Base-by-base conservation (phyloP, 2,329 filamentous ascomycete species). In the Nemania sp. region DNA sequence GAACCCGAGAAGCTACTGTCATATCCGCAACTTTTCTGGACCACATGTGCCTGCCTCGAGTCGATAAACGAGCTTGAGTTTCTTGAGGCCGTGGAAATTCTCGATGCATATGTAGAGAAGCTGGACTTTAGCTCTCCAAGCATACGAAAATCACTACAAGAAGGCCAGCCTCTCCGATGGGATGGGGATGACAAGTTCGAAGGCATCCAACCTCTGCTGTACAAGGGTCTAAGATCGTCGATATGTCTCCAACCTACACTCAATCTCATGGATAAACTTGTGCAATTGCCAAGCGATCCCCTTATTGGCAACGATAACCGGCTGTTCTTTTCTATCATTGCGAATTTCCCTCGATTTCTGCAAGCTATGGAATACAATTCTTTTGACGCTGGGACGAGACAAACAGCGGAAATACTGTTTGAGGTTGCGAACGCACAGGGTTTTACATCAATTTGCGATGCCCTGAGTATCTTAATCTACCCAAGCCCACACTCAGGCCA, bases 21-120 rank as follows among this genome's bases (percentile, higher is more conserved):
- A n/a, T 97, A 97, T 66, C 95, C 95, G 1, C 94, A 98, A 71
- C 80, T 99, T 1, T 98, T 99, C 76, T 99, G 96, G 96, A 96
- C 94, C 0, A 97, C 91, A 0, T 97, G 93, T 70, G 95, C 95
- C 11, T 99, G 95, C 73, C 79, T 99, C 18, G 93, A 98, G 71
- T 98, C 95, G 0, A 96, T 98, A 71, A 96, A 98, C 66, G 96
- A 99, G 76, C 86, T 89, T 20, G 95, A 99, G 71, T 99, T 97
- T 65, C 84, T 95, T 63, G 95, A 97, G 73, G 92, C 91, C 20
- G 80, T 97, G 12, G 89, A 90, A 54, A 97, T 99, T 90, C 83
- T 99, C 10, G 90, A 96, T 60, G 90, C 90, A 70, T 87, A 96
- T 37, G 78, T 99, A 20, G 85, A 87, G 67, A 96, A 95, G 73